A percentile compares a stretch with the other conserved stretches of the same genome.
Evolutionary conservation across 441 rosid species (phyloP).

Genomic region (Brassica hybrid): DNA sequence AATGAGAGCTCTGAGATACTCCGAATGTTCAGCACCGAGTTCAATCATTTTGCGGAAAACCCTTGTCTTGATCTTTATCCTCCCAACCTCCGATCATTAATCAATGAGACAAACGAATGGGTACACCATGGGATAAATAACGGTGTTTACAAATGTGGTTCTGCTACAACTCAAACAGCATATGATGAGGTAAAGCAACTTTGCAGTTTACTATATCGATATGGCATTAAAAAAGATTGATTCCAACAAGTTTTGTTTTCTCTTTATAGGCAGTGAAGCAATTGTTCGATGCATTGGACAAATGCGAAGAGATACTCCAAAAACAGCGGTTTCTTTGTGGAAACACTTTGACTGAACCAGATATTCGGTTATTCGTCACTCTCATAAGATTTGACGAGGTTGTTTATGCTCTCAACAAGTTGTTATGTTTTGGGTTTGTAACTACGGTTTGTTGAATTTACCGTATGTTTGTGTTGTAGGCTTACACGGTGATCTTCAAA

Average conservation of each 20-base stretch:
- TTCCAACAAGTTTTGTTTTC: background rate
- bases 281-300: conserved; percentile 69
- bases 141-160: background rate
- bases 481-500: conserved; percentile 82
- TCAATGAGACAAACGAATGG: background rate
- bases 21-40: background rate
- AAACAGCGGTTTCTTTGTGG: conserved; percentile 74
- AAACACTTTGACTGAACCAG: conserved; percentile 63
- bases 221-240: background rate
- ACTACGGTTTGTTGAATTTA: background rate
- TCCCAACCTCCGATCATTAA: background rate
- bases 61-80: background rate
- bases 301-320: conserved; percentile 55
- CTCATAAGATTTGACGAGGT: conserved; percentile 93
- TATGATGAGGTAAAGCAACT: conserved; percentile 40
- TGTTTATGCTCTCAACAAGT: background rate
- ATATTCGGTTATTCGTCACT: conserved; percentile 74
- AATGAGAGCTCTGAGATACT: background rate
- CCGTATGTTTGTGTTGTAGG: conserved; percentile 44
- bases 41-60: background rate
- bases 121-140: background rate
- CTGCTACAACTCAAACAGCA: background rate
- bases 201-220: background rate
- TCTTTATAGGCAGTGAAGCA: conserved; percentile 56
- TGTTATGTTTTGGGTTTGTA: background rate